phyloP scores from a whole-genome alignment of 192 early-diverging fungal genomes.

The Mortierella alpina region DNA sequence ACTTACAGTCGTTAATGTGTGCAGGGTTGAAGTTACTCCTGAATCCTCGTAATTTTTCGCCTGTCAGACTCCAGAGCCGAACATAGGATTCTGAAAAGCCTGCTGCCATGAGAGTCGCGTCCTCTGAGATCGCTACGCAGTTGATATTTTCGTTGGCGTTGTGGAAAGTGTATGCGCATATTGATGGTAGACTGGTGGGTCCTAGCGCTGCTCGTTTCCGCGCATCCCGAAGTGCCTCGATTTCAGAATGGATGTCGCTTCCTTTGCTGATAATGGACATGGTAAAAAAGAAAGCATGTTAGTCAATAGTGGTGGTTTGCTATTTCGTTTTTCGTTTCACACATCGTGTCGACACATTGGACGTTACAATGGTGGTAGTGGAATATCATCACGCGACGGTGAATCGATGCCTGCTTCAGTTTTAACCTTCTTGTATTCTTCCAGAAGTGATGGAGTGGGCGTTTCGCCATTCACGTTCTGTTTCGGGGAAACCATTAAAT shows the following conservation, averaged over 20 bases:
- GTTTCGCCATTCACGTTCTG: slow-evolving; percentile 42
- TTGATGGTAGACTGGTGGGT: slow-evolving; percentile 78
- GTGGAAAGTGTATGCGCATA: slow-evolving; percentile 96
- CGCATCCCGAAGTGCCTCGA: slow-evolving; percentile 82
- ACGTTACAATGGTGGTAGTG: slow-evolving; percentile 75
- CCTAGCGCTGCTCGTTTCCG: slow-evolving; percentile 79
- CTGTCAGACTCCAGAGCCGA: slow-evolving; percentile 91
- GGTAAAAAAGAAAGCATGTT: background rate
- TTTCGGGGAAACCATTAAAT: background rate
- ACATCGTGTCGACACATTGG: background rate
- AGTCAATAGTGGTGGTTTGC: background rate
- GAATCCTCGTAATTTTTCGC: slow-evolving; percentile 75
- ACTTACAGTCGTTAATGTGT: slow-evolving; percentile 64
- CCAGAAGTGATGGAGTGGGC: slow-evolving; percentile 54
- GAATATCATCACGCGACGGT: slow-evolving; percentile 72
- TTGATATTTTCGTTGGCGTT: slow-evolving; percentile 92
- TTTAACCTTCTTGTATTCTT: slow-evolving; percentile 68
- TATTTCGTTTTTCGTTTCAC: too few species aligned
- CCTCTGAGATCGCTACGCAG: slow-evolving; percentile 85
- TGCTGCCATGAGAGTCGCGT: slow-evolving; percentile 82
- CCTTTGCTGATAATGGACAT: slow-evolving; percentile 67
- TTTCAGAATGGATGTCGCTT: slow-evolving; percentile 80
- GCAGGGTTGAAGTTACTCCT: slow-evolving; percentile 69
- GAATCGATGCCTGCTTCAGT: slow-evolving; percentile 69
- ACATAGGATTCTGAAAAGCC: slow-evolving; percentile 97